phyloP scores from a whole-genome alignment of 2,329 filamentous ascomycete genomes.

The Blastomyces gilchristii region DNA sequence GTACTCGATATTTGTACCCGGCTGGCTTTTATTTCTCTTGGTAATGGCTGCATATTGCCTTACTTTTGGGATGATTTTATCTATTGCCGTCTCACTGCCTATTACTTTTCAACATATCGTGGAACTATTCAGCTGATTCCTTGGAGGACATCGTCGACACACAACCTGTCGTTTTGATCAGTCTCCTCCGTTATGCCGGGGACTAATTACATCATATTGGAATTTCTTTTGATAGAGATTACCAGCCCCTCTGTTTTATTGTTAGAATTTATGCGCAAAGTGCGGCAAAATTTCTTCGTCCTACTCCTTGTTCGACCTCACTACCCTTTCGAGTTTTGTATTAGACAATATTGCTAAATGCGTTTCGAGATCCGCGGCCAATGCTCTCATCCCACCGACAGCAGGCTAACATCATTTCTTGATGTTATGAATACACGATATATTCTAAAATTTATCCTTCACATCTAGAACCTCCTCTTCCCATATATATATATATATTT shows the following conservation, averaged over 20 bases:
- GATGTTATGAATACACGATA: too few relatives aligned
- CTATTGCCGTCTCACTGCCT: neutral
- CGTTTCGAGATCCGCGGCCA: too few relatives aligned
- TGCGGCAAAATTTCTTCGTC: neutral
- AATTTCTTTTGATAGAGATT: neutral
- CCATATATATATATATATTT: neutral
- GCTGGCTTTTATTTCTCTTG: neutral
- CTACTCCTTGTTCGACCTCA: neutral
- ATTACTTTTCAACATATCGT: neutral
- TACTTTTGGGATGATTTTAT: neutral
- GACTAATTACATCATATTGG: neutral
- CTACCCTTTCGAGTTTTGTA: neutral
- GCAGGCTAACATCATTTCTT: too few relatives aligned
- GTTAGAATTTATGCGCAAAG: neutral
- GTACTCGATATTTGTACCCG: neutral
- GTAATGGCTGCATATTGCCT: neutral
- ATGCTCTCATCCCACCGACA: too few relatives aligned
- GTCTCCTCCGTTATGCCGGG: neutral
- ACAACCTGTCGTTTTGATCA: neutral
- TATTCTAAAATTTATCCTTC: neutral
- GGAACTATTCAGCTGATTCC: neutral
- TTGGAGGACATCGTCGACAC: neutral
- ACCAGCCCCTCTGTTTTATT: neutral
- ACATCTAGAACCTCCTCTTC: neutral
- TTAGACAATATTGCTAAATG: too few relatives aligned